Evolutionary conservation across 208 protist species (phyloP).

Genomic region (Trypanosoma congolense): DNA sequence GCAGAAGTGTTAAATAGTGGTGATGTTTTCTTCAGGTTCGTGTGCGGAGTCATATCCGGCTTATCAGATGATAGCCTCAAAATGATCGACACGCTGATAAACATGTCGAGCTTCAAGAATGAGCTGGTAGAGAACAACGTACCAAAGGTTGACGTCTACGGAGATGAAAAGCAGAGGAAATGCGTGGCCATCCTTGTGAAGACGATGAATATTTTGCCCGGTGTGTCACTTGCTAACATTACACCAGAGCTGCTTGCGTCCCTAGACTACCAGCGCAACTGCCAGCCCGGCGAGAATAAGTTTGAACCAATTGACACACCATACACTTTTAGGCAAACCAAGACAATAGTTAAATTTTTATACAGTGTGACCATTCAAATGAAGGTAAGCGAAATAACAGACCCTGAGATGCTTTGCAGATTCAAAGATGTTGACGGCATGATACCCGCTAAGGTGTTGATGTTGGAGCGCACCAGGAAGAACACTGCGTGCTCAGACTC

Average conservation of each 20-base stretch:
- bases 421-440: constrained; percentile 68
- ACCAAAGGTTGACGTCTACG: constrained; percentile 63
- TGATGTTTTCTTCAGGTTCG: constrained; percentile 73
- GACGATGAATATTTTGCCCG: constrained; percentile 86
- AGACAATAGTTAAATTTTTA: constrained; percentile 75
- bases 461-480: constrained; percentile 87
- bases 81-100: constrained; percentile 66
- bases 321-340: constrained; percentile 75
- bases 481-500: constrained; percentile 72
- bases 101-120: constrained; percentile 63
- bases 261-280: constrained; percentile 74
- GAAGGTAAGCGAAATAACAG: constrained; percentile 76
- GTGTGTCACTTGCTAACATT: constrained; percentile 44
- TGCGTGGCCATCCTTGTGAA: constrained; percentile 83
- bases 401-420: constrained; percentile 38
- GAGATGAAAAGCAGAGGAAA: constrained; percentile 37
- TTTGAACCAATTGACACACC: constrained; percentile 40
- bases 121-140: constrained; percentile 79
- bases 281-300: constrained; percentile 71
- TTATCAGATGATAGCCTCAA: constrained; percentile 44
- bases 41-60: constrained; percentile 36
- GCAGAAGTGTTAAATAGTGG: constrained; percentile 55
- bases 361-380: constrained; percentile 87
- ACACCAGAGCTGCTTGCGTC: constrained; percentile 62
- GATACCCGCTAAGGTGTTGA: constrained; percentile 61